Evolutionary conservation across 2,329 filamentous ascomycete genomes (phyloP).

Genomic region (Didymella lethalis): DNA sequence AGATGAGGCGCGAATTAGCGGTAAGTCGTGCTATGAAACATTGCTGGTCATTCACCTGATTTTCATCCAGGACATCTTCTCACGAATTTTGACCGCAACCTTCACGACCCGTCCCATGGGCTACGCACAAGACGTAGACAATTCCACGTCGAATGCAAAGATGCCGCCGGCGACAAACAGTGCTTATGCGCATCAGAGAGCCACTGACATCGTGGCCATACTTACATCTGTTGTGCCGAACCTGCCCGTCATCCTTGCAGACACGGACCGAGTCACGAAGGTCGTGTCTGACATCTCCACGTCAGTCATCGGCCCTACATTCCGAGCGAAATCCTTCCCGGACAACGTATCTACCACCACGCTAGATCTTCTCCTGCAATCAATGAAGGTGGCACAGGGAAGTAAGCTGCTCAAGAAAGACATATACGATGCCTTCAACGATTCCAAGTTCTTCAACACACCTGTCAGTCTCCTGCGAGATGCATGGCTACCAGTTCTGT

Average conservation of each 20-base stretch:
- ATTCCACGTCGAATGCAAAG: constrained; percentile 43
- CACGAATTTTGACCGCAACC: constrained; percentile 86
- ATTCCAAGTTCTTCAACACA: constrained; percentile 82
- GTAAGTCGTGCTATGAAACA: constrained; percentile 62
- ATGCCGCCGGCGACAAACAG: constrained; percentile 38
- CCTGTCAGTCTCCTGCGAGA: constrained; percentile 69
- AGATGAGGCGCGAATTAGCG: constrained; percentile 88
- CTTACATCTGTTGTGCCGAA: constrained; percentile 80
- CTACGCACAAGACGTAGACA: constrained; percentile 67
- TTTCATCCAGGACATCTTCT: constrained; percentile 76
- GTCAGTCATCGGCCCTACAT: constrained; percentile 80
- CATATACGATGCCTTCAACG: constrained; percentile 88
- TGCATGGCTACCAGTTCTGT: constrained; percentile 83
- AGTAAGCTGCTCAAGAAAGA: constrained; percentile 95
- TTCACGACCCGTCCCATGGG: constrained; percentile 87
- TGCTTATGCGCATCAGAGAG: constrained; percentile 53
- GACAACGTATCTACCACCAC: constrained; percentile 78
- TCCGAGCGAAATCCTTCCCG: constrained; percentile 86
- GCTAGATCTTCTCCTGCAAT: constrained; percentile 76
- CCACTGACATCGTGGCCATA: constrained; percentile 75
- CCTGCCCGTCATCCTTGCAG: constrained; percentile 81
- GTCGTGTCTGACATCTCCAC: constrained; percentile 83
- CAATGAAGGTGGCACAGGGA: constrained; percentile 78
- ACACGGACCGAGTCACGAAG: constrained; percentile 80
- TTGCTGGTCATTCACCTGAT: constrained; percentile 22